Evolutionary conservation across 768 basidiomycete genomes (phyloP).

Genomic region (Sarcomyxa edulis): DNA sequence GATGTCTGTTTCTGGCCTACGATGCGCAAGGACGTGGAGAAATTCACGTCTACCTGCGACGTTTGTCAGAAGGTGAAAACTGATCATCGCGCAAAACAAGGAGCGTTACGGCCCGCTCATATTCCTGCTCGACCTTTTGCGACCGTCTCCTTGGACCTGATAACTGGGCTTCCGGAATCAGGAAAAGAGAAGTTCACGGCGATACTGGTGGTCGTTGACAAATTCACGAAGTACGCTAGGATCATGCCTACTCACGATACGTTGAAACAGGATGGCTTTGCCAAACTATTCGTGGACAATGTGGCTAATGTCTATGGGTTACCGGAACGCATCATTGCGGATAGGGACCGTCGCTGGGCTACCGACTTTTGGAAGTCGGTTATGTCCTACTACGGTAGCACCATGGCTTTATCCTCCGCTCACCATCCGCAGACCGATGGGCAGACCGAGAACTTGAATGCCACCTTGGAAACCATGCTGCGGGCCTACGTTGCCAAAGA

Average conservation of each 20-base stretch:
- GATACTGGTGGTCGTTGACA: constrained; percentile 17
- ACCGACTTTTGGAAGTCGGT: constrained; percentile 21
- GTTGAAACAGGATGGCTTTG: constrained; percentile 14
- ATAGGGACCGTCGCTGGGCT: constrained; percentile 16
- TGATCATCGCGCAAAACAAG: constrained; percentile 8
- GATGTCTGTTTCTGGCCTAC: constrained; percentile 7
- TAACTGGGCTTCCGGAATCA: constrained; percentile 15
- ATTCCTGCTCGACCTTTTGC: constrained; percentile 16
- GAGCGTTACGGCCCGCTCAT: constrained; percentile 13
- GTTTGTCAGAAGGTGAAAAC: constrained; percentile 20
- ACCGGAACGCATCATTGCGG: constrained; percentile 14
- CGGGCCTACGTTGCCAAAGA: constrained; percentile 18
- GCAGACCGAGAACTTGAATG: constrained; percentile 24
- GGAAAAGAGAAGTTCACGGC: constrained; percentile 10
- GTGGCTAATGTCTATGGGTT: constrained; percentile 16
- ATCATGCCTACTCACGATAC: constrained; percentile 12
- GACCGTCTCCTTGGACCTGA: constrained; percentile 14
- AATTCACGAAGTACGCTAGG: constrained; percentile 16
- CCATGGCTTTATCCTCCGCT: constrained; percentile 18
- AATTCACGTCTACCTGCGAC: constrained; percentile 12
- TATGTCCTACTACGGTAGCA: constrained; percentile 9
- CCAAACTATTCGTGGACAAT: constrained; percentile 12
- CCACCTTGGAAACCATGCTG: constrained; percentile 21
- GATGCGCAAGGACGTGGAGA: constrained; percentile 8
- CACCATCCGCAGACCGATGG: constrained; percentile 35